phyloP scores from a whole-genome alignment of 2,329 filamentous ascomycete genomes.

The Aspergillus brasiliensis region DNA sequence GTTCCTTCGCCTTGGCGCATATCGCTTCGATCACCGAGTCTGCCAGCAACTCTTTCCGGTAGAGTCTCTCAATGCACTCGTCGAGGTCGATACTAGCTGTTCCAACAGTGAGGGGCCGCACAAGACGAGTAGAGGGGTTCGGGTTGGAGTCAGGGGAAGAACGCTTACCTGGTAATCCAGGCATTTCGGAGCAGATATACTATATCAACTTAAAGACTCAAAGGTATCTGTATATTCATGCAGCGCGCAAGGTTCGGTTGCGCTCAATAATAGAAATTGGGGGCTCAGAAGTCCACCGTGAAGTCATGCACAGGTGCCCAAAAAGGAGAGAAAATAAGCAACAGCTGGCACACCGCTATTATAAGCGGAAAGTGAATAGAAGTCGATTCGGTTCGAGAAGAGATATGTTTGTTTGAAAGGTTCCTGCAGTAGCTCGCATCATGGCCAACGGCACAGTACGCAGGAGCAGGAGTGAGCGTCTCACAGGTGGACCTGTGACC shows the following conservation, averaged over 20 bases:
- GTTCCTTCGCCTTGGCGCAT: constrained; percentile 98
- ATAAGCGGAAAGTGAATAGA: constrained; percentile 8
- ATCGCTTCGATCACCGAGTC: constrained; percentile 98
- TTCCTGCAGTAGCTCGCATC: constrained; percentile 32
- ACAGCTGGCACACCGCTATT: constrained; percentile 5
- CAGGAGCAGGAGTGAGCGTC: constrained; percentile 12
- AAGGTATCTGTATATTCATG: constrained; percentile 11
- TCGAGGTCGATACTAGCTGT: constrained; percentile 94
- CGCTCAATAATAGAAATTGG: neutral
- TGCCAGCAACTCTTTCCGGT: constrained; percentile 94
- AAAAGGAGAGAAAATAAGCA: constrained; percentile 1
- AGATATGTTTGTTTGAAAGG: constrained; percentile 25
- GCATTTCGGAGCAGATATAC: constrained; percentile 37
- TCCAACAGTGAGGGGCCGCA: constrained; percentile 14
- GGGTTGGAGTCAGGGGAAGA: neutral
- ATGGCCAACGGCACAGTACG: constrained; percentile 23
- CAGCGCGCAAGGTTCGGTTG: constrained; percentile 1
- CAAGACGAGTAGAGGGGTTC: neutral
- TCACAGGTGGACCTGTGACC: constrained; percentile 5
- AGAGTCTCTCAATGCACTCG: constrained; percentile 95
- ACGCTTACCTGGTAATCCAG: constrained; percentile 47
- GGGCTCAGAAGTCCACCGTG: neutral
- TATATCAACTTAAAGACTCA: neutral
- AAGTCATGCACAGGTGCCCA: neutral
- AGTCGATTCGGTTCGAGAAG: constrained; percentile 18